Conservation (phyloP, 2,329 filamentous ascomycete genomes). For the Clonostachys byssicola region DNA sequence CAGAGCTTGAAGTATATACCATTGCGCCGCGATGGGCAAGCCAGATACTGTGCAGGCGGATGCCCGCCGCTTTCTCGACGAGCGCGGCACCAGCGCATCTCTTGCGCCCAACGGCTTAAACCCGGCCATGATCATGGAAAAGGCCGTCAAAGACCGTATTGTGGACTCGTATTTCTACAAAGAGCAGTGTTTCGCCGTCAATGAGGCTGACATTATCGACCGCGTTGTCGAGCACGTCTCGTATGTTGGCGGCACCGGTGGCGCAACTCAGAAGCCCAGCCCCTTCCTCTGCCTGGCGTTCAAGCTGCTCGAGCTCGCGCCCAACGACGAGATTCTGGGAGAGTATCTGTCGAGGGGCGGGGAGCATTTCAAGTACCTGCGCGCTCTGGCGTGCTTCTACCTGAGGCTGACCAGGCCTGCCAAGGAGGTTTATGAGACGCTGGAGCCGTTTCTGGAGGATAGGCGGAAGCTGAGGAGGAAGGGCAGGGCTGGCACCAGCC, state of each 20-base stretch:
- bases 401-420: constrained; percentile 82
- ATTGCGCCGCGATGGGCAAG: constrained; percentile 20
- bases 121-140: constrained; percentile 93
- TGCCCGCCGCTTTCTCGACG: constrained; percentile 79
- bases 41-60: constrained; percentile 68
- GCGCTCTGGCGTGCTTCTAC: constrained; percentile 88
- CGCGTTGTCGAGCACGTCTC: constrained; percentile 78
- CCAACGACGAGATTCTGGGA: constrained; percentile 70
- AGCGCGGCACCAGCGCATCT: constrained; percentile 73
- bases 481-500: constrained; percentile 65
- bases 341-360: constrained; percentile 78
- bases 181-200: constrained; percentile 95
- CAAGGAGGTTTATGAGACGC: constrained; percentile 70
- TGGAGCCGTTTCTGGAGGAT: constrained; percentile 83
- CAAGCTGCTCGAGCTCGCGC: constrained; percentile 86
- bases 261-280: constrained; percentile 78
- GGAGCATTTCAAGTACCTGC: constrained; percentile 79
- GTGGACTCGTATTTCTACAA: constrained; percentile 97
- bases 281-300: constrained; percentile 93
- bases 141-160: constrained; percentile 92
- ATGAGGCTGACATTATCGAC: constrained; percentile 78
- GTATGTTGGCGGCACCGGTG: constrained; percentile 86
- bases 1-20: too few relatives aligned
- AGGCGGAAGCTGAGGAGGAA: constrained; percentile 77
- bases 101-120: constrained; percentile 86